Evolutionary conservation across 768 basidiomycete species (phyloP), one percentile per base, ranked within the genome.

Genomic region (Kwoniella pini): DNA sequence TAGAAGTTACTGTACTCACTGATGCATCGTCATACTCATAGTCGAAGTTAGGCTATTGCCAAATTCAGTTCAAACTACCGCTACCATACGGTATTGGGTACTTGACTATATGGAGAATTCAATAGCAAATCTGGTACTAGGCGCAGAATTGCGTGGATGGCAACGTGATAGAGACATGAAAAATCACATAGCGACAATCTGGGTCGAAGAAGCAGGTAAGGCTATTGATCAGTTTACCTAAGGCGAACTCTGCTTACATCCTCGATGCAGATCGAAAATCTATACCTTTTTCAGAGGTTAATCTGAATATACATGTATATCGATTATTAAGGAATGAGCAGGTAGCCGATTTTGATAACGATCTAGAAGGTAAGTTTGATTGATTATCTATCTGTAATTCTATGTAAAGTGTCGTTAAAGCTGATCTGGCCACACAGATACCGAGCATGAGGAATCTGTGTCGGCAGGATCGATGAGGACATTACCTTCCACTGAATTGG

Each of bases 381-480:
- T 27, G 17, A 19, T 40, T 21, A n/a, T 33, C 24, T 26, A 2
- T 21, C 26, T 31, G 15, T 36, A 13, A 24, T n/a, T 36, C 21
- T 13, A 4, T 42, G 10, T 3, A 7, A 6, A 36, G 3, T 2
- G 46, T 12, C 13, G 13, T 33, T 5, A 53, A 52, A 33, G 4
- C 22, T 42, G 60, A 42, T 24, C 22, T 17, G 10, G 15, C 45
- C 12, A 22, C 81, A 81, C 26, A 54, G 67, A 73, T 61, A 83
- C 70, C 55, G 80, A 88, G 21, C 83, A 82, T 21, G 89, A 87
- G 43, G 86, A 88, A 61, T 85, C 87, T 52, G 86, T 91, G 0
- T 88, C 88, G 81, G 91, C 95, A 11, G 96, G 94, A 1, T 89
- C 85, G 59, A 87, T 97, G 19, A 89, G 89, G 74, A 89, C 94